Conservation (phyloP, 2,329 filamentous ascomycete species). For the Calonectria ilicicola region DNA sequence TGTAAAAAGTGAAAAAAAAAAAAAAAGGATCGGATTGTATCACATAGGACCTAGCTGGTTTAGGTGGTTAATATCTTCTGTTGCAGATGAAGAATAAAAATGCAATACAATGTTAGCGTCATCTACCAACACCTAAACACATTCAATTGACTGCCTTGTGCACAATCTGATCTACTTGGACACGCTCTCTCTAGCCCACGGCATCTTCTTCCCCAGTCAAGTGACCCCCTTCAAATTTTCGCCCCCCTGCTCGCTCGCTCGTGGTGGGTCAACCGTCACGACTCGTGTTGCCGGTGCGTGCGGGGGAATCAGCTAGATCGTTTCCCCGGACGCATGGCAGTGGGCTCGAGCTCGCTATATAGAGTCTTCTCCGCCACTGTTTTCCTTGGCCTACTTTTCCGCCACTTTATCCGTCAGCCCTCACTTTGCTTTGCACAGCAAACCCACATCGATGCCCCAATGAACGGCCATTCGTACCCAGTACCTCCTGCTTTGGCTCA, state of each 20-base stretch:
- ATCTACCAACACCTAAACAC: neutral
- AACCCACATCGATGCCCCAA: conserved; percentile 1
- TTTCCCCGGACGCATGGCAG: neutral
- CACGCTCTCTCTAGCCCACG: neutral
- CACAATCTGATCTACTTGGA: neutral
- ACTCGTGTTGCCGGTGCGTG: neutral
- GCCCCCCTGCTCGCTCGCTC: neutral
- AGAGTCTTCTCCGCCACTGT: neutral
- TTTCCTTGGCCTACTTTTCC: conserved; percentile 12
- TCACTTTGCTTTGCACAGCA: neutral
- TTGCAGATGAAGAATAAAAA: neutral
- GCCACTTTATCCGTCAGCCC: conserved; percentile 16
- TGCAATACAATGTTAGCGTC: neutral
- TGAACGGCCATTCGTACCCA: conserved; percentile 10
- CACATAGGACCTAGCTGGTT: neutral
- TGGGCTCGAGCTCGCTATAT: neutral
- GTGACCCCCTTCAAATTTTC: neutral
- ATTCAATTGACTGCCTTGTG: neutral
- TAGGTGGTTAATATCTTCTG: neutral
- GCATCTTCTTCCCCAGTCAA: neutral
- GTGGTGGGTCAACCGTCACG: neutral
- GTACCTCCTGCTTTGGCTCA: neutral
- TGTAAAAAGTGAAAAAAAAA: neutral
- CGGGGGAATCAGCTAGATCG: neutral
- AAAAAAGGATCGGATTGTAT: neutral